Conservation (phyloP, 306 rosid genomes). For the Cucumis cinereus region DNA sequence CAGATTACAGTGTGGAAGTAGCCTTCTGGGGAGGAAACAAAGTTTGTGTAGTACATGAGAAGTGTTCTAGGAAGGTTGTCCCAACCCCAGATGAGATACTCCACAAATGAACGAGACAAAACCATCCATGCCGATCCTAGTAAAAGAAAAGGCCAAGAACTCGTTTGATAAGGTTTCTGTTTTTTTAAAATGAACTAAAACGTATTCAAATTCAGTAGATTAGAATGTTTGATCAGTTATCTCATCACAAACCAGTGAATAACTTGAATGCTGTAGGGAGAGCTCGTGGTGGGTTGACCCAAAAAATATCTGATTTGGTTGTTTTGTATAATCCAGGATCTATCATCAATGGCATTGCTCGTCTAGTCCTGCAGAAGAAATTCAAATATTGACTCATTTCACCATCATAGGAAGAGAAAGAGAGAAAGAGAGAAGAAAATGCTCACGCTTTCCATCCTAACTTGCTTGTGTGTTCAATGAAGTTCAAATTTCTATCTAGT, state of each 20-base stretch:
- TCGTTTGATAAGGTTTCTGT: not conserved
- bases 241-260: slow-evolving; percentile 64
- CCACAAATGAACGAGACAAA: slow-evolving; percentile 63
- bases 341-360: slow-evolving; percentile 78
- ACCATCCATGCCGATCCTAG: slow-evolving; percentile 98
- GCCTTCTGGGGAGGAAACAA: slow-evolving; percentile 92
- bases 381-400: not conserved
- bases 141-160: not conserved
- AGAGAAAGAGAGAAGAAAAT: slow-evolving; percentile 5
- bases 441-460: slow-evolving; percentile 88
- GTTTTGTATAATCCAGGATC: slow-evolving; percentile 78
- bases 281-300: slow-evolving; percentile 55
- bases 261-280: slow-evolving; percentile 71
- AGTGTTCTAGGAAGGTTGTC: slow-evolving; percentile 88
- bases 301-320: slow-evolving; percentile 58
- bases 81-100: slow-evolving; percentile 85
- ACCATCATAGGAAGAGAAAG: not conserved
- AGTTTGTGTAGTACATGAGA: slow-evolving; percentile 87
- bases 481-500: slow-evolving; percentile 52
- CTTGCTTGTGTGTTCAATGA: slow-evolving; percentile 86
- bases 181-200: not conserved
- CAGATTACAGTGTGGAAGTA: slow-evolving; percentile 88
- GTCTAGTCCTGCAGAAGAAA: slow-evolving; percentile 44
- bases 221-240: not conserved
- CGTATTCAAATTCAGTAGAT: not conserved